phyloP scores from a whole-genome alignment of 2,329 filamentous ascomycete genomes.

The Alternaria arborescens region DNA sequence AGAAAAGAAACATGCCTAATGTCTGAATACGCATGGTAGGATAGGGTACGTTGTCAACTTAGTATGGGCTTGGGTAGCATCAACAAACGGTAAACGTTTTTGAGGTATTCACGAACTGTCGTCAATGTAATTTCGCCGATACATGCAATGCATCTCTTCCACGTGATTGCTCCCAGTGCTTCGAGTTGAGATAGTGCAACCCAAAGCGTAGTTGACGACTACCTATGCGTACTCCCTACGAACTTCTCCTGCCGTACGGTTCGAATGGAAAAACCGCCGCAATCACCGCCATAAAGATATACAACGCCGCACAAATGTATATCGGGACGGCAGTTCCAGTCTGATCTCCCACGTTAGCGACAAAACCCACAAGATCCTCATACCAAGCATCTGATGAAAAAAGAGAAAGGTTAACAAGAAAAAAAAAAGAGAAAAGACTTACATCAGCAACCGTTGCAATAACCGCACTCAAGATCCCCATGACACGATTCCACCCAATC shows the following conservation, averaged over 20 bases:
- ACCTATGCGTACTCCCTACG: constrained; percentile 34
- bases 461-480: constrained; percentile 76
- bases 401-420: not conserved
- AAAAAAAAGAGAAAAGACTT: constrained; percentile 20
- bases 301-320: constrained; percentile 73
- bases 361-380: not conserved
- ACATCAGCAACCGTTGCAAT: constrained; percentile 68
- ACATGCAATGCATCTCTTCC: rapidly evolving
- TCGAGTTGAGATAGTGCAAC: too few species aligned
- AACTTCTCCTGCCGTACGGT: constrained; percentile 67
- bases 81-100: too few species aligned
- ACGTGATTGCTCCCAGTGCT: too few species aligned
- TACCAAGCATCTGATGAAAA: not conserved
- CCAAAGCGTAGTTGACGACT: not conserved
- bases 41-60: too few species aligned
- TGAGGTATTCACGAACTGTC: too few species aligned
- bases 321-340: constrained; percentile 70
- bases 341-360: constrained; percentile 19
- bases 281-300: constrained; percentile 67
- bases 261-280: constrained; percentile 71
- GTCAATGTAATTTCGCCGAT: too few species aligned
- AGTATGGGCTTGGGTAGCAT: too few species aligned
- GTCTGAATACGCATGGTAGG: too few species aligned
- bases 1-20: too few species aligned
- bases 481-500: constrained; percentile 74